These are phyloP conservation scores for Pichia sp. DNA, from an alignment of 1,139 yeast genomes.

Conservation along the genomic window DNA sequence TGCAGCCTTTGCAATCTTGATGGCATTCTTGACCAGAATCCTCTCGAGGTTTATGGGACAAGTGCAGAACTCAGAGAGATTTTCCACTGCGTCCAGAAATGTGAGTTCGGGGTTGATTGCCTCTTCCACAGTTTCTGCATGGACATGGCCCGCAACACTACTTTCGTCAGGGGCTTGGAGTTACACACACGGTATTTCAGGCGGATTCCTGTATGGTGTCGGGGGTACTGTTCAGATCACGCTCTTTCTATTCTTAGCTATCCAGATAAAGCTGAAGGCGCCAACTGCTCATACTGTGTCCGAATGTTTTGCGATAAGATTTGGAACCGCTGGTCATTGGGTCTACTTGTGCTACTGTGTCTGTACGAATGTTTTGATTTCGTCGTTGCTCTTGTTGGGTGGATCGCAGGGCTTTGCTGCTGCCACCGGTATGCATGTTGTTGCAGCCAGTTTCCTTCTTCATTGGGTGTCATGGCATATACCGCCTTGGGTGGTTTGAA, in stretches of 20 bases:
- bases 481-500: slow-evolving; percentile 43
- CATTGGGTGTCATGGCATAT: slow-evolving; percentile 41
- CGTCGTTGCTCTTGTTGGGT: slow-evolving; percentile 37
- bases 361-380: slow-evolving; percentile 25
- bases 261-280: slow-evolving; percentile 50
- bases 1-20: slow-evolving; percentile 69
- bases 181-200: slow-evolving; percentile 35
- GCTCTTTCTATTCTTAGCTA: slow-evolving; percentile 48
- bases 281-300: slow-evolving; percentile 53
- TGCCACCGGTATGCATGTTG: slow-evolving; percentile 39
- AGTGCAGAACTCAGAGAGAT: slow-evolving; percentile 82
- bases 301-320: slow-evolving; percentile 46
- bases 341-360: slow-evolving; percentile 25
- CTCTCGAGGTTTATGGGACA: slow-evolving; percentile 73
- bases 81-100: slow-evolving; percentile 39
- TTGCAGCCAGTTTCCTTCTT: slow-evolving; percentile 39
- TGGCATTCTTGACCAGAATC: slow-evolving; percentile 67
- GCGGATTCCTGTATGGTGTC: slow-evolving; percentile 48
- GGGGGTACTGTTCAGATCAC: slow-evolving; percentile 53
- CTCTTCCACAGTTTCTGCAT: slow-evolving; percentile 36
- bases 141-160: slow-evolving; percentile 39
- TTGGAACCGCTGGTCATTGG: slow-evolving; percentile 37
- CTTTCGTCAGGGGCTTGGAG: slow-evolving; percentile 26
- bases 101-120: slow-evolving; percentile 36
- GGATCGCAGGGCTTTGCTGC: slow-evolving; percentile 38